Base-by-base conservation (phyloP, 306 rosid species). In the Dryas octopetala region DNA sequence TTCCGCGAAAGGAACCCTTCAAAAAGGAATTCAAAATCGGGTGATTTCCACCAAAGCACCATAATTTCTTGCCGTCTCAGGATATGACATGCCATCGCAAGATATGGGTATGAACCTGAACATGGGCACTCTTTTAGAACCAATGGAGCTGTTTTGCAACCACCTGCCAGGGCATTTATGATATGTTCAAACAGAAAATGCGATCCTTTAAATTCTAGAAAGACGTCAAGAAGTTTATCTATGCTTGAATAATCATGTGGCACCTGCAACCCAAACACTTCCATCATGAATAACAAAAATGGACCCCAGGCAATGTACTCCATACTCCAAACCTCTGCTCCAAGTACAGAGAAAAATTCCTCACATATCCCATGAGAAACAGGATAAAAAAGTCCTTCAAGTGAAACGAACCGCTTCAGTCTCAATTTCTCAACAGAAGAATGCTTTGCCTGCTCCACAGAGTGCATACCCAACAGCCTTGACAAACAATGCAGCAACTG, bases 1-100 rank as follows among this genome's bases (percentile, higher is more conserved):
- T 95, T 95, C 75, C 70, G 96, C 45, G 97, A 92, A 64, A 95
- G 86, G 81, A 92, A 95, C 26, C 98, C 97, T 88, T 95, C 97
- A 74, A 90, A 95, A 77, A 89, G 83, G 54, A 88, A 88, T 75
- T 92, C 97, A 80, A 95, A 95, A 86, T 90, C 90, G 43, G 86
- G 80, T 60, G 93, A 95, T 79, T 86, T 95, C 97, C 99, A 95
- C 98, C 97, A 92, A 76, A 92, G 96, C 78, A 89, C 92, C 99
- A 95, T 89, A 67, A 95, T 86, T 78, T 89, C 88, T 79, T 95
- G 89, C 52, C 90, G 92, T 76, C 92, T 85, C 72, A 95, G 69
- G 58, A 95, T 73, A 80, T 90, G 93, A 65, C 97, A 92, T 7
- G 90, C 91, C 82, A 95, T 75, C 53, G 93, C 90, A 80, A 95